phyloP scores from a whole-genome alignment of 2,329 filamentous ascomycete genomes.

The Macrophomina pseudophaseolina region DNA sequence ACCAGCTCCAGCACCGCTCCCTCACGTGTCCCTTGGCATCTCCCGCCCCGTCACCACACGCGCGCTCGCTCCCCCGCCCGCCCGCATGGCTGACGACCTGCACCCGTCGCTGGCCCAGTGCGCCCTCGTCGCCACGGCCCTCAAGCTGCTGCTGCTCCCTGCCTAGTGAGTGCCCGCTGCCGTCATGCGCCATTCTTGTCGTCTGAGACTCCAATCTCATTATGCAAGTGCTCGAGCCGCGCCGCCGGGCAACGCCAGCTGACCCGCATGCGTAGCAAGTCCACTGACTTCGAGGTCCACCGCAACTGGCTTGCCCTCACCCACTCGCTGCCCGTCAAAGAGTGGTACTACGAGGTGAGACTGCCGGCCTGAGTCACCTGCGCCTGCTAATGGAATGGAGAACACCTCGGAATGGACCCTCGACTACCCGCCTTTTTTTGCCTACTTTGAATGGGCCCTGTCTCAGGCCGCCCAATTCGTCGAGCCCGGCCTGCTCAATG shows the following conservation, averaged over 20 bases:
- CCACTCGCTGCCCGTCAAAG: slow-evolving; percentile 79
- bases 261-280: slow-evolving; percentile 69
- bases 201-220: slow-evolving; percentile 21
- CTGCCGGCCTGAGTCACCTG: not conserved
- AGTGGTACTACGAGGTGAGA: slow-evolving; percentile 89
- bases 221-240: slow-evolving; percentile 11
- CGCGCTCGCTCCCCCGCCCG: not conserved
- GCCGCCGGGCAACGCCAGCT: slow-evolving; percentile 21
- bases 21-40: slow-evolving; percentile 10
- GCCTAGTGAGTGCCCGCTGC: slow-evolving; percentile 73
- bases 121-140: slow-evolving; percentile 81
- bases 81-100: slow-evolving; percentile 36
- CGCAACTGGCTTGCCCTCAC: slow-evolving; percentile 98
- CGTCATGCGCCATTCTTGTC: not conserved
- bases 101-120: slow-evolving; percentile 90
- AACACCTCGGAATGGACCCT: slow-evolving; percentile 99
- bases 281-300: slow-evolving; percentile 98
- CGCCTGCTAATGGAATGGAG: slow-evolving; percentile 42
- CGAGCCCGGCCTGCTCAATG: slow-evolving; percentile 80
- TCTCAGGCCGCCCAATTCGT: slow-evolving; percentile 78
- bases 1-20: not conserved
- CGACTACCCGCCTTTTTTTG: slow-evolving; percentile 98
- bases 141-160: slow-evolving; percentile 92
- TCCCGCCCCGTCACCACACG: not conserved
- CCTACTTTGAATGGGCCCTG: slow-evolving; percentile 92